These are phyloP conservation scores for Penicillium sp. DNA, from an alignment of 2,329 filamentous ascomycete species.

Conservation along the genomic window DNA sequence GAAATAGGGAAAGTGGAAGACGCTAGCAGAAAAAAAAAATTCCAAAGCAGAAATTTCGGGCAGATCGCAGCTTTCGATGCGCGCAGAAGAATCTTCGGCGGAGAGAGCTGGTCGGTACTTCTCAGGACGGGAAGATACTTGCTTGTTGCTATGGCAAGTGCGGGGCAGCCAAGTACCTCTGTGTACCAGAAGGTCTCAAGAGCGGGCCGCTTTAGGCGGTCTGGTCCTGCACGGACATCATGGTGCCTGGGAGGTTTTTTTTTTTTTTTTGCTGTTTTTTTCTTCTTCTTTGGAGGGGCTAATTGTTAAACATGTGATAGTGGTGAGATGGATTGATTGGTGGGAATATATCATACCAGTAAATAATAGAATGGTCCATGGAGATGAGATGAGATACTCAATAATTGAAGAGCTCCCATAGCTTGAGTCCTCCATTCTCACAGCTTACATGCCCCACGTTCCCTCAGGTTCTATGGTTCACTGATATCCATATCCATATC, in stretches of 20 bases:
- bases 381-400: not conserved
- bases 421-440: not conserved
- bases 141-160: not conserved
- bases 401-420: not conserved
- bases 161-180: conserved; percentile 7
- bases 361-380: too few species aligned
- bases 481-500: too few species aligned
- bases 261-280: not conserved
- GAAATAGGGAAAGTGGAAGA: conserved; percentile 11
- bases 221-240: conserved; percentile 1
- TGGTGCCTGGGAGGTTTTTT: not conserved
- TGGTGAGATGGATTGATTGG: not conserved
- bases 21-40: conserved; percentile 14
- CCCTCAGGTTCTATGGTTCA: not conserved
- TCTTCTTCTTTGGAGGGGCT: not conserved
- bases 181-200: conserved; percentile 5
- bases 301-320: not conserved
- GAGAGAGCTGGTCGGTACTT: conserved; percentile 19
- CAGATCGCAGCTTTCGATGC: conserved; percentile 24
- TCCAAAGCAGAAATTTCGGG: conserved; percentile 17
- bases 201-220: not conserved
- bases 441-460: not conserved
- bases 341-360: too few species aligned
- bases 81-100: conserved; percentile 14
- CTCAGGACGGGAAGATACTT: conserved; percentile 9